Evolutionary conservation across 129 eudicot genomes (phyloP), one percentile per base, ranked within the genome.

Genomic region (Pittosporum tobira): DNA sequence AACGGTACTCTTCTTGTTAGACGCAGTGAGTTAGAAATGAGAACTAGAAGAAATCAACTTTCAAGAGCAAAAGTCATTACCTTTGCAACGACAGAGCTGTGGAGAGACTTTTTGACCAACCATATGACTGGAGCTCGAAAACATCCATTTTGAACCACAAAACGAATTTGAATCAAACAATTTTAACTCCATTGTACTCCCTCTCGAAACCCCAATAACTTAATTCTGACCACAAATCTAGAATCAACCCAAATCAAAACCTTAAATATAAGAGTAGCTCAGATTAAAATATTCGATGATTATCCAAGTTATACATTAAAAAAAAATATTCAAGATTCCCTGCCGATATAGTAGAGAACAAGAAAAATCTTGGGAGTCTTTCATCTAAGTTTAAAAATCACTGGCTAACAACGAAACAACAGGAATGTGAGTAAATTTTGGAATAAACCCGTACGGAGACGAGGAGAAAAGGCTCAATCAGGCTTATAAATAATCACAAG

Each of bases 71-170:
- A 37, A 44, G 2, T 9, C 48, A 20, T 55, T 77, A 84, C 96
- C 96, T 79, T 65, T 79, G 79, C 81, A 81, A 71, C 79, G 81
- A 72, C 64, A 79, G 26, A 66, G 13, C 59, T 66, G 55, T 3
- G 70, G 69, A 14, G 48, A 65, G 30, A 57, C 65, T 55, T 27
- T 63, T 48, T 22, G 37, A 11, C 74, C 68, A 28, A 64, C 31
- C 54, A 42, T 53, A 62, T 53, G 51, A 27, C 67, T 71, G 19
- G 84, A 64, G 70, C 74, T 50, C 14, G 57, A 50, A 48, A 57
- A 55, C 71, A 53, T 64, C 63, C 48, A 37, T 50, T 74, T 78
- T 18, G 78, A 59, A 67, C 71, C 70, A 66, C 37, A 59, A 6
- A 68, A 16, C 19, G 74, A 51, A 52, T 76, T 80, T 2, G 64